Evolutionary conservation across 116 monocot species (phyloP).

Genomic region (Papilionanthe hybrid): DNA sequence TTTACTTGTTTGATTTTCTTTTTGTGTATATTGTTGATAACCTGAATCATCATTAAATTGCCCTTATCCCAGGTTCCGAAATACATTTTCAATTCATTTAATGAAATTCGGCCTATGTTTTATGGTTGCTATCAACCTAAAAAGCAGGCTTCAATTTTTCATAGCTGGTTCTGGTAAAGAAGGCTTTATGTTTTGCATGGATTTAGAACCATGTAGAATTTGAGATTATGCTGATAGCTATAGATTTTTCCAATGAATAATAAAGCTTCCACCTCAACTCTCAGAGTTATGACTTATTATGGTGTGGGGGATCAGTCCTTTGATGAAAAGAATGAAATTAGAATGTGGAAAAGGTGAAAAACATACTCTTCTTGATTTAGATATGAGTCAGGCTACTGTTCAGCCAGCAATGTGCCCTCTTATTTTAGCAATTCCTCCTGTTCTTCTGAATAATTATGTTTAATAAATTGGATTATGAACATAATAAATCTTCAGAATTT

Average conservation of each 20-base stretch:
- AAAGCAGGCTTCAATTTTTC: background rate
- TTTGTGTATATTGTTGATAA: background rate
- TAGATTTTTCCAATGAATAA: background rate
- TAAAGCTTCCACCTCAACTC: background rate
- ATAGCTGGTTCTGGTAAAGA: background rate
- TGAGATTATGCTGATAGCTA: background rate
- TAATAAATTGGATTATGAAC: background rate
- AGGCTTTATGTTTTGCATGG: background rate
- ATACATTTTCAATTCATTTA: background rate
- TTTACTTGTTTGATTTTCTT: background rate
- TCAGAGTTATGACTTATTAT: background rate
- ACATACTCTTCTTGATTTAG: too few species aligned
- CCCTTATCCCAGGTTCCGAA: background rate
- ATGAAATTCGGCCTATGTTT: background rate
- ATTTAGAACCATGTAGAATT: background rate
- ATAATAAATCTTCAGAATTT: background rate
- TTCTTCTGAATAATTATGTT: background rate
- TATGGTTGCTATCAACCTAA: background rate
- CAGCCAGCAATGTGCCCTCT: too few species aligned
- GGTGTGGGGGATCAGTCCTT: conserved; percentile 1
- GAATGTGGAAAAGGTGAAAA: background rate
- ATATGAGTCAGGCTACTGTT: too few species aligned
- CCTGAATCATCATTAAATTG: background rate
- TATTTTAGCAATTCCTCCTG: too few species aligned
- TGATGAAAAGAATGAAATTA: background rate